Base-by-base conservation (phyloP, 129 eudicot genomes). In the Arctium minus region DNA sequence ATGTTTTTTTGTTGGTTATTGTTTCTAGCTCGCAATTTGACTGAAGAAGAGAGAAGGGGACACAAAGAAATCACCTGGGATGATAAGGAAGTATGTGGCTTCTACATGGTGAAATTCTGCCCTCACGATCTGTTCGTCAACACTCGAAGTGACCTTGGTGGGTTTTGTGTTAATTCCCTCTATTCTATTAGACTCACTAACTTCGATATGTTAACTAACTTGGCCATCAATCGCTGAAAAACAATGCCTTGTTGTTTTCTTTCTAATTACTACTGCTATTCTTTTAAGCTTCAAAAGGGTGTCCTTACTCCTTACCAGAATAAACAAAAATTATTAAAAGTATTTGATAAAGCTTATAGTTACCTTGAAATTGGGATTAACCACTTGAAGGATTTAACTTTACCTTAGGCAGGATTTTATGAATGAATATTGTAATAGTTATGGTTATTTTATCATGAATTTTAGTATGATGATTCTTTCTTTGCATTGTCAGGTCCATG, bases 41-140 rank as follows among this genome's bases (percentile, higher is more conserved):
- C 99, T 33, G 99, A 93, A 74, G 99, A 96, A 78, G 99, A 96
- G 93, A 90, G 92, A 82, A 96, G 88, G 69, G 98, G 97, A 37
- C 91, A 90, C 89, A 92, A 82, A 86, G 99, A 96, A 76, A 72
- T 93, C 11, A 86, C 88, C 10, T 96, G 99, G 99, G 99, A 96
- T 81, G 97, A 93, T 77, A 93, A 90, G 86, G 99, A 96, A 75
- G 99, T 93, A 5, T 96, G 99, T 70, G 89, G 91, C 8, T 90
- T 83, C 77, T 96, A 90, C 64, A 96, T 96, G 99, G 94, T 96
- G 72, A 97, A 94, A 44, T 96, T 96, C 78, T 96, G 99, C 67
- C 99, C 99, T 27, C 98, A 96, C 36, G 98, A 96, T 90, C 87
- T 96, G 83, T 96, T 96, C 40, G 98, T 96, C 48, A 96, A 96